Conservation (phyloP, 2,329 filamentous ascomycete genomes). For the Pseudogymnoascus sp. region DNA sequence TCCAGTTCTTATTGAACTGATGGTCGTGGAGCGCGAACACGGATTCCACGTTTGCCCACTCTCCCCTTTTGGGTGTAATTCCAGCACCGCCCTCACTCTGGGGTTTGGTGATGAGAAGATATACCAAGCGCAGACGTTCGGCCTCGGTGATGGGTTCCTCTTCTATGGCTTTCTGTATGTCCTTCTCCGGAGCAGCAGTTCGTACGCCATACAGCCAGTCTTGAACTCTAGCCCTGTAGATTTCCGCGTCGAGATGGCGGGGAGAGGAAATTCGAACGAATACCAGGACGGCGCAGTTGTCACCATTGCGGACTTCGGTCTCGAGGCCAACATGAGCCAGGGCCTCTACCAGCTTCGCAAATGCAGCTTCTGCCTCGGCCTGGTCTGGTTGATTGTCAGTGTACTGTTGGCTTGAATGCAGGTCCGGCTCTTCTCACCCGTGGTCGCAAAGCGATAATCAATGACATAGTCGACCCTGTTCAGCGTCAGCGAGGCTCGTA, state of each 20-base stretch:
- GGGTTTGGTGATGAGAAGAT: conserved; percentile 72
- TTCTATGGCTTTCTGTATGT: conserved; percentile 60
- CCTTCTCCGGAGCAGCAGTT: conserved; percentile 64
- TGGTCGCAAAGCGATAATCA: conserved; percentile 63
- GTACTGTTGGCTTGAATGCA: background rate
- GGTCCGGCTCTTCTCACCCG: conserved; percentile 41
- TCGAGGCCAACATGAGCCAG: conserved; percentile 74
- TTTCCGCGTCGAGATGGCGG: conserved; percentile 66
- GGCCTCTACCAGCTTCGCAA: conserved; percentile 68
- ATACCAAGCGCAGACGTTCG: conserved; percentile 79
- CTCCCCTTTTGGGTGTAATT: conserved; percentile 59
- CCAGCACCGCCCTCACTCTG: conserved; percentile 71
- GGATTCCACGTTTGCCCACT: conserved; percentile 65
- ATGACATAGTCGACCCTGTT: conserved; percentile 80
- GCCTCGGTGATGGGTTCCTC: conserved; percentile 76
- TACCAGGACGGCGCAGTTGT: conserved; percentile 66
- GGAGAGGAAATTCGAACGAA: conserved; percentile 76
- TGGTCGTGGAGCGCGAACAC: conserved; percentile 77
- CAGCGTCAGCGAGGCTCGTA: conserved; percentile 10
- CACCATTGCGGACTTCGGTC: conserved; percentile 78
- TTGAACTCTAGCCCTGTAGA: conserved; percentile 80
- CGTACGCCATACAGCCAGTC: conserved; percentile 92
- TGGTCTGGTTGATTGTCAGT: conserved; percentile 44
- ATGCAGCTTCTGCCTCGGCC: conserved; percentile 62
- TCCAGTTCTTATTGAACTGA: conserved; percentile 65